Conservation (phyloP, 1,284 basidiomycete genomes). For the Salmacisia buchloeana region DNA sequence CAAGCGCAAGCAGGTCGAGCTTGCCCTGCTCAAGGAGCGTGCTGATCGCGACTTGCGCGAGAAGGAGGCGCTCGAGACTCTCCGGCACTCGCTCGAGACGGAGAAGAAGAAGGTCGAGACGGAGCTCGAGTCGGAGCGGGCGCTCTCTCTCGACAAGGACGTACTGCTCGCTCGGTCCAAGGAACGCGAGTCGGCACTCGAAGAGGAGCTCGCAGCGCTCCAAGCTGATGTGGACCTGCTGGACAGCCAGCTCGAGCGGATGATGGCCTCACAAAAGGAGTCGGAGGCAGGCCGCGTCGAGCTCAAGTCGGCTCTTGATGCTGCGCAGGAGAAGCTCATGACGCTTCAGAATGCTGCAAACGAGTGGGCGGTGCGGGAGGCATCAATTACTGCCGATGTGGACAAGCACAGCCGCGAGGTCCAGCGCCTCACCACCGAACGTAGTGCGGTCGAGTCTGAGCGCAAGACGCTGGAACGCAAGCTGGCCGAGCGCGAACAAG, state of each 20-base stretch:
- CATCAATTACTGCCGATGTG: slow-evolving; percentile 35
- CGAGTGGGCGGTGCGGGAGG: slow-evolving; percentile 63
- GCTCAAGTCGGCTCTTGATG: slow-evolving; percentile 67
- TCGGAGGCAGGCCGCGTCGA: slow-evolving; percentile 62
- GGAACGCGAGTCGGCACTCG: slow-evolving; percentile 72
- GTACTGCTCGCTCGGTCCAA: slow-evolving; percentile 77
- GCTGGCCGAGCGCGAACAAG: slow-evolving; percentile 71
- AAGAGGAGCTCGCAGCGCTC: slow-evolving; percentile 74
- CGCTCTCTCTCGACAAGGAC: slow-evolving; percentile 77
- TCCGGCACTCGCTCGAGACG: slow-evolving; percentile 35
- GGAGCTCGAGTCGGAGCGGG: slow-evolving; percentile 74
- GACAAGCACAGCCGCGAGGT: slow-evolving; percentile 27
- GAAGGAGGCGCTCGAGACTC: slow-evolving; percentile 34
- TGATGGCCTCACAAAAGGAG: slow-evolving; percentile 54
- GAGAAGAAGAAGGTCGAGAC: slow-evolving; percentile 60
- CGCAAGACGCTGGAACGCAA: slow-evolving; percentile 69
- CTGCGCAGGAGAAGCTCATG: slow-evolving; percentile 75
- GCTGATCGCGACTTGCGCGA: slow-evolving; percentile 46
- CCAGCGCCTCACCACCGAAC: slow-evolving; percentile 25
- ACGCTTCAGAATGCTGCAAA: slow-evolving; percentile 71
- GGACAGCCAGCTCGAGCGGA: slow-evolving; percentile 78
- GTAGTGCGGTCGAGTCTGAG: slow-evolving; percentile 38
- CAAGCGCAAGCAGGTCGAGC: slow-evolving; percentile 77
- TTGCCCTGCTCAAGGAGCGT: slow-evolving; percentile 57
- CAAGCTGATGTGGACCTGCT: slow-evolving; percentile 78